Evolutionary conservation across 768 basidiomycete species (phyloP).

Genomic region (Polyporus arcularius): DNA sequence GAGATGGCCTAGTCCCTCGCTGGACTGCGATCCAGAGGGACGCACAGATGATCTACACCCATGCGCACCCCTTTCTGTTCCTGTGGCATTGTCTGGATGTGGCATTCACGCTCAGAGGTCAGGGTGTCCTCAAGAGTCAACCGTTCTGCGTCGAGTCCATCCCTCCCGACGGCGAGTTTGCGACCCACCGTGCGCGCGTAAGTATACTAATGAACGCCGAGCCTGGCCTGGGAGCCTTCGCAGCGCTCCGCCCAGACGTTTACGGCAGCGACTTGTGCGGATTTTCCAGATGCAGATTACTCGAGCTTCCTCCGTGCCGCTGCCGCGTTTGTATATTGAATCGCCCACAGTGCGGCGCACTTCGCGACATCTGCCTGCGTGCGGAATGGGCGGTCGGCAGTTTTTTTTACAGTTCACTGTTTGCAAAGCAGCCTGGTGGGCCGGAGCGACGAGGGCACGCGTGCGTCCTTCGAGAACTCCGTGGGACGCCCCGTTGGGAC

Average conservation of each 20-base stretch:
- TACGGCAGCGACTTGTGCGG: background rate
- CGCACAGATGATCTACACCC: constrained; percentile 5
- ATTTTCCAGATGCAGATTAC: background rate
- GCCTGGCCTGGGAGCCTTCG: background rate
- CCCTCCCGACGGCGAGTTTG: no score
- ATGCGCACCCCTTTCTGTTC: constrained; percentile 1
- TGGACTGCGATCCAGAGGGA: constrained; percentile 4
- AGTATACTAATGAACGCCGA: background rate
- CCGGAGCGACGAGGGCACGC: background rate
- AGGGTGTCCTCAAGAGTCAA: background rate
- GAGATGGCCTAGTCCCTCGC: background rate
- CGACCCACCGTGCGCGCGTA: background rate
- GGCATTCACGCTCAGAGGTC: background rate
- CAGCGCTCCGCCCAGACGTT: background rate
- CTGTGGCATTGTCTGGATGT: constrained; percentile 7
- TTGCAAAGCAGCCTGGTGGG: background rate
- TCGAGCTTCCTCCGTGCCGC: no score
- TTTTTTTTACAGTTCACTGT: background rate
- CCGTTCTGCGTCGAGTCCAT: background rate
- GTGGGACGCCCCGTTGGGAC: background rate
- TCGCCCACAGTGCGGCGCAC: background rate
- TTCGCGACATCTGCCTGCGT: background rate
- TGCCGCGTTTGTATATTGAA: background rate
- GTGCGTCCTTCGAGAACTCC: background rate
- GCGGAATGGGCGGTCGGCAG: background rate